Base-by-base conservation (phyloP, 1,139 yeast species). In the Yamadazyma sp. region DNA sequence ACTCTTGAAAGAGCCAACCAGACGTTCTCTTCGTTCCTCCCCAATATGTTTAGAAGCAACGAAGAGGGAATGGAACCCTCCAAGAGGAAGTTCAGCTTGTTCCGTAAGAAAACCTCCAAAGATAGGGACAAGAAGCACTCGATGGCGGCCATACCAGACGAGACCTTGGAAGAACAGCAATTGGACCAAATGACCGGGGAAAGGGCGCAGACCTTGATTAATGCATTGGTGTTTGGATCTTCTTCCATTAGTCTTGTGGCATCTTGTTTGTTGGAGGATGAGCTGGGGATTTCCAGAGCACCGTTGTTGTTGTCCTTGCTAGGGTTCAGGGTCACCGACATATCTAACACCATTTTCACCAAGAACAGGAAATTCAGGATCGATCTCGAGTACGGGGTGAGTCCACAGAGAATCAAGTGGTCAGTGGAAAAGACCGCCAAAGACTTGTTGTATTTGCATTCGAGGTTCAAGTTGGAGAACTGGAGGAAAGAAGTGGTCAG, bases 381-480 rank as follows among this genome's bases (percentile, higher is more conserved):
- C 16, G 87, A 84, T 42, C 66, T 92, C 40, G 96, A 89, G 55
- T 92, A 92, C 55, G 98, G 98, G 2, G 81, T 89, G 15, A 96
- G 96, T 1, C 79, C 81, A 4, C 79, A 84, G 41, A 67, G 92
- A 43, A 69, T 89, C 53, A 77, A 79, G 47, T 94, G 99, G 98
- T 69, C 83, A 1, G 78, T 94, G 6, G 73, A 80, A 30, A 84
- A 84, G 50, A 85, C 81, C 17, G 79, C 83, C 37, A 79, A 80
- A 51, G 96, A 89, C 48, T 69, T 94, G 35, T 64, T 77, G 26
- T 73, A 73, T 33, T 69, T 92, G 41, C 95, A 88, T 58, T 77
- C 83, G 11, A 72, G 79, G 43, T 69, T 88, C 46, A 84, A 81
- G 56, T 68, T 83, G 22, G 71, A 64, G 15, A 59, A 56, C 38